phyloP scores from a whole-genome alignment of 169 alveolate genomes.

The Amoebophrya sp. region DNA sequence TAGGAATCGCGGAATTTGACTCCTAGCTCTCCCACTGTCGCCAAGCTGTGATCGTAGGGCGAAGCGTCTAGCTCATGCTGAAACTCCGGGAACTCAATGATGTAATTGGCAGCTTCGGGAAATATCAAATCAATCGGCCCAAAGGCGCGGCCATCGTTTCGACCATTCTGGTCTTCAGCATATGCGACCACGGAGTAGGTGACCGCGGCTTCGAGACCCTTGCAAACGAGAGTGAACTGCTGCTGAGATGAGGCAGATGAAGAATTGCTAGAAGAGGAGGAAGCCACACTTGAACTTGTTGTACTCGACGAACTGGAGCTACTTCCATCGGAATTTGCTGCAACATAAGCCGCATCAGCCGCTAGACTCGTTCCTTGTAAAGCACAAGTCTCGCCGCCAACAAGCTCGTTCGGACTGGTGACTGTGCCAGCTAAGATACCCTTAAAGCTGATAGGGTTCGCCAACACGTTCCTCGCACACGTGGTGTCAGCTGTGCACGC shows the following conservation, averaged over 20 bases:
- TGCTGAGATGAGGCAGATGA: too few species aligned
- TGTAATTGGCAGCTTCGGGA: not conserved
- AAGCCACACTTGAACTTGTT: not conserved
- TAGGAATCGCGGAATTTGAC: not conserved
- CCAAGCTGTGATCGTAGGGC: not conserved
- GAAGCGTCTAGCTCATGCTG: not conserved
- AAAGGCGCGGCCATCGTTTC: not conserved
- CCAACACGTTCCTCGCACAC: not conserved
- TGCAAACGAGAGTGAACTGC: not conserved
- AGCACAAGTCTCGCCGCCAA: not conserved
- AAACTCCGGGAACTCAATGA: not conserved
- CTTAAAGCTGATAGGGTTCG: not conserved
- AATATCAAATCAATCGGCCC: not conserved
- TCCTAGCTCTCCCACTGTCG: not conserved
- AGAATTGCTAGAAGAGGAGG: too few species aligned
- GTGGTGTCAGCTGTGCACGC: not conserved
- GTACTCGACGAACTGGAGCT: not conserved
- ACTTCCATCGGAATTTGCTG: too few species aligned
- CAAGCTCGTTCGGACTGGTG: not conserved
- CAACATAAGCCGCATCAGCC: too few species aligned
- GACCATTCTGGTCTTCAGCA: not conserved
- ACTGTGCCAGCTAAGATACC: not conserved
- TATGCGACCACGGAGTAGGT: not conserved
- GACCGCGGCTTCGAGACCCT: not conserved
- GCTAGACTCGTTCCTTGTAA: not conserved